Evolutionary conservation across 371 early-diverging fungal species (phyloP).

Genomic region (Coemansia sp.): DNA sequence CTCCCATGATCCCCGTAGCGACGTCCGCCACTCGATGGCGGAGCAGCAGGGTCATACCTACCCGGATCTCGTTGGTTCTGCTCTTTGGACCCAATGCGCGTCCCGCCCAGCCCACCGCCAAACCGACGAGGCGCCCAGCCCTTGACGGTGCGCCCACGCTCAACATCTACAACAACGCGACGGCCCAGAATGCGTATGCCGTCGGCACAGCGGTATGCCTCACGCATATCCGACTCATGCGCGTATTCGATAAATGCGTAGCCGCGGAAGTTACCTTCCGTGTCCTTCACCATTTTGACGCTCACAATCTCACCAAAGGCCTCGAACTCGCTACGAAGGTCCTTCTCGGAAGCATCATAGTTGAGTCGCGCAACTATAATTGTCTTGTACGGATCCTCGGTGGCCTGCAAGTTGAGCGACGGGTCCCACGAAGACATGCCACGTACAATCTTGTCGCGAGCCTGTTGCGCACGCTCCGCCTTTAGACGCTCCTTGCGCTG

Average conservation of each 20-base stretch:
- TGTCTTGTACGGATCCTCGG: conserved; percentile 90
- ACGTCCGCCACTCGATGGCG: conserved; percentile 20
- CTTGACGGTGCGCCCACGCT: conserved; percentile 94
- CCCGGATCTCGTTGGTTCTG: conserved; percentile 58
- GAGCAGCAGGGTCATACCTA: conserved; percentile 47
- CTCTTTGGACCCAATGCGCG: conserved; percentile 66
- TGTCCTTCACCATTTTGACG: conserved; percentile 69
- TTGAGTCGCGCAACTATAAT: conserved; percentile 84
- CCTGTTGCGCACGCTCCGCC: conserved; percentile 50
- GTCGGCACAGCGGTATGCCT: conserved; percentile 88
- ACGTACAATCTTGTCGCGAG: conserved; percentile 72
- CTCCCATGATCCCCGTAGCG: neutral
- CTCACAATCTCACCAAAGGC: conserved; percentile 75
- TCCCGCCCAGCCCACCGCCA: conserved; percentile 90
- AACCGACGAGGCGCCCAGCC: conserved; percentile 89
- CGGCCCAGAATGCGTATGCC: conserved; percentile 84
- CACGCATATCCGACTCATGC: conserved; percentile 87
- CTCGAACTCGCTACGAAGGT: conserved; percentile 78
- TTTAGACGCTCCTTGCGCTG: conserved; percentile 44
- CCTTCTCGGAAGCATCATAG: conserved; percentile 79
- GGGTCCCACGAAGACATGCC: conserved; percentile 63
- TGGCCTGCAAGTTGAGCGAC: conserved; percentile 64
- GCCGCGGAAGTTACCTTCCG: conserved; percentile 72
- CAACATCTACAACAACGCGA: conserved; percentile 91
- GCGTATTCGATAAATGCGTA: conserved; percentile 97